phyloP scores from a whole-genome alignment of 2,329 filamentous ascomycete species.

The Albophoma yamanashiensis region DNA sequence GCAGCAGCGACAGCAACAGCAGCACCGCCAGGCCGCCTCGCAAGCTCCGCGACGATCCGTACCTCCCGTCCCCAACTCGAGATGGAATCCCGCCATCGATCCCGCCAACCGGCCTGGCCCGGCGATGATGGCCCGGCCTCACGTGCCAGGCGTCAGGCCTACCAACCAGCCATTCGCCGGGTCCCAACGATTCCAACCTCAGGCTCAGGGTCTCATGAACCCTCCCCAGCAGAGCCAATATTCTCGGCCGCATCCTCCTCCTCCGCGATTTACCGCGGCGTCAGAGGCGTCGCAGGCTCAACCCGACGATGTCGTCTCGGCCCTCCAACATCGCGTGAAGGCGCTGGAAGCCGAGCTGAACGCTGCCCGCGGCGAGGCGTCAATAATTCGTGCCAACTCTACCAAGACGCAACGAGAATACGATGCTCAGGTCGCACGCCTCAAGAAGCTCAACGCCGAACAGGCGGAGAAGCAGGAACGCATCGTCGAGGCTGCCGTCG shows the following conservation, averaged over 20 bases:
- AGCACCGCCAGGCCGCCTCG: conserved; percentile 7
- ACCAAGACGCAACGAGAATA: conserved; percentile 51
- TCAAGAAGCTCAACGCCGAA: conserved; percentile 55
- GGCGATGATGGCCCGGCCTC: conserved; percentile 3
- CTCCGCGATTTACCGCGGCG: conserved; percentile 9
- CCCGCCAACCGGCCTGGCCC: conserved; percentile 9
- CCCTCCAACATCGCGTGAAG: conserved; percentile 40
- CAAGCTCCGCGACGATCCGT: conserved; percentile 14
- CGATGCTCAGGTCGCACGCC: conserved; percentile 48
- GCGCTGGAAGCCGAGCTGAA: conserved; percentile 45
- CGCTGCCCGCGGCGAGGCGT: conserved; percentile 59
- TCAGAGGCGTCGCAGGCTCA: conserved; percentile 16
- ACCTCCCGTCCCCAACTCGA: conserved; percentile 22
- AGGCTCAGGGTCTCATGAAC: conserved; percentile 14
- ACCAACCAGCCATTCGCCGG: conserved; percentile 13
- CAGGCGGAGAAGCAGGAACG: conserved; percentile 52
- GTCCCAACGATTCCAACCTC: conserved; percentile 19
- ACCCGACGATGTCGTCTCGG: conserved; percentile 26
- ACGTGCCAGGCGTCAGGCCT: conserved; percentile 6
- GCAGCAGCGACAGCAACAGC: conserved; percentile 18
- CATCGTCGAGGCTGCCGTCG: conserved; percentile 52
- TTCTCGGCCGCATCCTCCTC: conserved; percentile 21
- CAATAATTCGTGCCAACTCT: conserved; percentile 63
- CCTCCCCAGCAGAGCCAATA: conserved; percentile 30
- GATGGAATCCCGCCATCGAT: conserved; percentile 26